Percentiles rank a stretch among this genome's conserved stretches.
Conservation (phyloP, 1,139 yeast genomes). For the Saccharomyces hybrid region DNA sequence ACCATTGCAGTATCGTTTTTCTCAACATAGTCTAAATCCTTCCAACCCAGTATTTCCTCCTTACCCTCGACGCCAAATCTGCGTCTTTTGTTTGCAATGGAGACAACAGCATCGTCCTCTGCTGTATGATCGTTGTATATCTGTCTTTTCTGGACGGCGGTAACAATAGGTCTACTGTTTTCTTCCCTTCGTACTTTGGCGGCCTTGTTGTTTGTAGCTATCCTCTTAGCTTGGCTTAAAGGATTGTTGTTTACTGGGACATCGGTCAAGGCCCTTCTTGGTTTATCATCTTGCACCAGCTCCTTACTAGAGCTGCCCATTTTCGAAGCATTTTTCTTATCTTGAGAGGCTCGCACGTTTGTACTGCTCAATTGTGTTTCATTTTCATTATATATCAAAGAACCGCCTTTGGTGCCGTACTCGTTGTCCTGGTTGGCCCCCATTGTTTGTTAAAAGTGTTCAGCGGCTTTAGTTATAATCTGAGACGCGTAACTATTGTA, state of each 20-base stretch:
- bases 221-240: slow-evolving; percentile 1
- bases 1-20: slow-evolving; percentile 85
- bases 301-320: neutral
- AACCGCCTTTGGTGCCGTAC: neutral
- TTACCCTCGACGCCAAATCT: slow-evolving; percentile 13
- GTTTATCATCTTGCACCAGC: neutral
- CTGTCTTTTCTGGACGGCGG: slow-evolving; percentile 11
- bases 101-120: neutral
- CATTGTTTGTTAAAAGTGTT: neutral
- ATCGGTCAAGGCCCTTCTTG: slow-evolving; percentile 12
- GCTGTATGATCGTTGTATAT: slow-evolving; percentile 11
- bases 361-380: neutral
- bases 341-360: neutral
- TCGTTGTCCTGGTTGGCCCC: neutral
- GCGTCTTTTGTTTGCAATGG: slow-evolving; percentile 11
- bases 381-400: neutral
- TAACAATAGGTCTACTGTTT: slow-evolving; percentile 8
- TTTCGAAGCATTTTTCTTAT: neutral
- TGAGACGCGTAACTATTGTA: neutral
- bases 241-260: slow-evolving; percentile 9
- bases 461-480: neutral
- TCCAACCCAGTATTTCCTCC: slow-evolving; percentile 39
- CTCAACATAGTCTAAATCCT: slow-evolving; percentile 78
- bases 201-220: slow-evolving; percentile 1
- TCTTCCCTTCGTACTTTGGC: slow-evolving; percentile 16